Conservation (phyloP, 345 rosid species). For the Murraya paniculata region DNA sequence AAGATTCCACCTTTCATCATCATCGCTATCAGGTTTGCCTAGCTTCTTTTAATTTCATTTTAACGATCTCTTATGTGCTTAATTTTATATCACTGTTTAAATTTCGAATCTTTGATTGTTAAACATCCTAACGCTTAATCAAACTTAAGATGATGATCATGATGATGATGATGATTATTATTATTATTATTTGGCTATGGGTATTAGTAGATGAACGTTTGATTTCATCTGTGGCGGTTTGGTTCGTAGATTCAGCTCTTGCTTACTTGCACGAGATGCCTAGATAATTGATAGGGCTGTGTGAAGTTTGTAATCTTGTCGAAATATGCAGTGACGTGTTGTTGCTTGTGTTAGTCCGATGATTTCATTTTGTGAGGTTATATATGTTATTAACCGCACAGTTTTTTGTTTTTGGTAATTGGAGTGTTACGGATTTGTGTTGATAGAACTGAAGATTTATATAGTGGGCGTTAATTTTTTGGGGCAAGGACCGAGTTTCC, state of each 20-base stretch:
- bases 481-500: background rate
- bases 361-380: background rate
- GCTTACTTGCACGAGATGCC: background rate
- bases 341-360: background rate
- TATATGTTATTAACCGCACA: background rate
- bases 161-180: background rate
- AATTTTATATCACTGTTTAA: background rate
- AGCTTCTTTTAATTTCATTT: no score
- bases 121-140: background rate
- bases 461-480: background rate
- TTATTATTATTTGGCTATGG: background rate
- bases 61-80: background rate
- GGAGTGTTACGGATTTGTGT: background rate
- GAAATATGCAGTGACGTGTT: background rate
- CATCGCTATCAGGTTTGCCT: constrained; percentile 3
- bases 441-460: background rate
- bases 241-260: background rate
- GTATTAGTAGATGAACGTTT: background rate
- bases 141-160: background rate
- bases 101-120: background rate
- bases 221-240: background rate
- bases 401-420: background rate
- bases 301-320: background rate
- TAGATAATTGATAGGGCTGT: background rate
- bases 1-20: background rate